Evolutionary conservation across 192 early-diverging fungal species (phyloP).

Genomic region (Chytriomyces sp.): DNA sequence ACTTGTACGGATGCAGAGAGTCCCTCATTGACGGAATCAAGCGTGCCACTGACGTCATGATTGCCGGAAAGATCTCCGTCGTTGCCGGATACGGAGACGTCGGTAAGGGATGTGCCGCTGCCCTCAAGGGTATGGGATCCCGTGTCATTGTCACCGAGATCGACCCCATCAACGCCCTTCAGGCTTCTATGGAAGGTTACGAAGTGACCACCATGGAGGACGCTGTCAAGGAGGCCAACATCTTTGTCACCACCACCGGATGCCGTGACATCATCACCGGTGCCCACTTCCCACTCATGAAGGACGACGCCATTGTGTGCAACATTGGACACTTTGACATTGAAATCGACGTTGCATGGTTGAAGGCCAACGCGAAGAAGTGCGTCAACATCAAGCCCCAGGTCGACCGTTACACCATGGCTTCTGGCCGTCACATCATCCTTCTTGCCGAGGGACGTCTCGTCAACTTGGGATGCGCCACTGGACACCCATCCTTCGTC

Average conservation of each 20-base stretch:
- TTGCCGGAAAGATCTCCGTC: constrained; percentile 97
- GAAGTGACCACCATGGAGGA: constrained; percentile 99
- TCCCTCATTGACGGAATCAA: constrained; percentile 99
- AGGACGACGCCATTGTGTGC: constrained; percentile 99
- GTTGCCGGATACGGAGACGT: constrained; percentile 99
- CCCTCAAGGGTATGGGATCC: constrained; percentile 97
- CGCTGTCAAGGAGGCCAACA: constrained; percentile 87
- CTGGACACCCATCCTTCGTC: constrained; percentile 98
- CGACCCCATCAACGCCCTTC: constrained; percentile 99
- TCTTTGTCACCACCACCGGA: constrained; percentile 99
- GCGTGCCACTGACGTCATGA: constrained; percentile 99
- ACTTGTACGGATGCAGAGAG: constrained; percentile 99
- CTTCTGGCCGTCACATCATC: constrained; percentile 91
- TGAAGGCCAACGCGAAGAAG: constrained; percentile 89
- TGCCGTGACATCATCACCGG: constrained; percentile 98
- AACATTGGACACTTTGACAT: constrained; percentile 99
- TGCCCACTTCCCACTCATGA: constrained; percentile 90
- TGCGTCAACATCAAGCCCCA: constrained; percentile 98
- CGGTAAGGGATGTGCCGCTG: constrained; percentile 98
- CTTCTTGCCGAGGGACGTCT: constrained; percentile 98
- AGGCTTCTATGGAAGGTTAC: constrained; percentile 99
- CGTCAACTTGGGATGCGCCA: constrained; percentile 99
- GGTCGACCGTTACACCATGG: constrained; percentile 95
- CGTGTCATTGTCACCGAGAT: constrained; percentile 98
- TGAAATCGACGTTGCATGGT: constrained; percentile 98